Base-by-base conservation (phyloP, 305 asterid species). In the Fraxinus albicans region DNA sequence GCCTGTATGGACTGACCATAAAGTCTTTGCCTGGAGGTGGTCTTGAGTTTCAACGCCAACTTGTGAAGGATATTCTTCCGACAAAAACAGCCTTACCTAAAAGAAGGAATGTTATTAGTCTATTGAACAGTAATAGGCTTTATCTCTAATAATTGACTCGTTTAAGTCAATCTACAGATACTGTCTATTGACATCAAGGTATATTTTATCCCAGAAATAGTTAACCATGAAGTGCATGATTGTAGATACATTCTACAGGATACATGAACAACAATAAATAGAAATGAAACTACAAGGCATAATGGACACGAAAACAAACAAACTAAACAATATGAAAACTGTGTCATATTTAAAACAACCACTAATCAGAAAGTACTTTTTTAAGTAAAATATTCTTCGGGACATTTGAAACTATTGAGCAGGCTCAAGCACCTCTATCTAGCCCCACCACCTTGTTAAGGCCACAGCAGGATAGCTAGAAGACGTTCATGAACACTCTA, bases 61-160 rank as follows among this genome's bases (percentile, higher is more conserved):
- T 84, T 86, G 92, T 83, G 91, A 83, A 78, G 91, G 92, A n/a
- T 83, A 79, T 13, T 90, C 94, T 86, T 89, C 92, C 6, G 90
- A 88, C 27, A 86, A 73, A 80, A 90, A 90, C 25, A 88, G 89
- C 79, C 85, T 90, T 79, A 92, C 90, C 97, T 93, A 21, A 29
- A 29, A 2, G 19, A 79, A 7, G 27, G 77, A 38, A n/a, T 50
- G 47, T 31, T 29, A 81, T 44, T 47, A 65, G 55, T 42, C 23
- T 13, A 33, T 76, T 70, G 38, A 29, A 25, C 7, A 21, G 10
- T 34, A 8, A 69, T 58, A 58, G 50, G 38, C n/a, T 53, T 17
- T 29, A 38, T 63, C 35, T 40, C 42, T 21, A 23, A 34, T 47
- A 77, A 70, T 53, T 17, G 63, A 35, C 42, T 42, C 3, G 29